Evolutionary conservation across 768 basidiomycete genomes (phyloP).

Genomic region (Rhizopogon vulgaris): DNA sequence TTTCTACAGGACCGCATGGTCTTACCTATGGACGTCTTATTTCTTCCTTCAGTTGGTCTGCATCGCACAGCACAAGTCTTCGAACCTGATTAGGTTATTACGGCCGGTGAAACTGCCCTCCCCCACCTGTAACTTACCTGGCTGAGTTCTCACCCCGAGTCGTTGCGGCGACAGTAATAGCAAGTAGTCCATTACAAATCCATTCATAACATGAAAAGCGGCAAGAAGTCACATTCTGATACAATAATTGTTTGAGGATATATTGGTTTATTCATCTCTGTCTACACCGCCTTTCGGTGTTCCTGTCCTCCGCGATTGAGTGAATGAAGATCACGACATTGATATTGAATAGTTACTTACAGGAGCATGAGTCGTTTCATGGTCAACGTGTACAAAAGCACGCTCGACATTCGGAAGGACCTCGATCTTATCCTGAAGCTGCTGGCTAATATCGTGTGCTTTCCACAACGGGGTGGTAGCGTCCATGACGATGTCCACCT

Average conservation of each 20-base stretch:
- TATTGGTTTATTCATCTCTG: background rate
- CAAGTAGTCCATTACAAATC: too few relatives aligned
- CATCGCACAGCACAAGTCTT: too few relatives aligned
- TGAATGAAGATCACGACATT: background rate
- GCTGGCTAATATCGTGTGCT: conserved; percentile 81
- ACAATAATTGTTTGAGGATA: background rate
- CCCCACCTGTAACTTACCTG: too few relatives aligned
- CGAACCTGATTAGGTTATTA: background rate
- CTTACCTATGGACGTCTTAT: background rate
- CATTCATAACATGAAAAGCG: too few relatives aligned
- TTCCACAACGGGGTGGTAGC: conserved; percentile 84
- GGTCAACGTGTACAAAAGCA: conserved; percentile 93
- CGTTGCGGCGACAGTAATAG: too few relatives aligned
- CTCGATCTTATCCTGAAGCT: conserved; percentile 85
- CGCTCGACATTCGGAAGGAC: conserved; percentile 84
- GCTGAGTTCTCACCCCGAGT: too few relatives aligned
- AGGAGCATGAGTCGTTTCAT: conserved; percentile 80
- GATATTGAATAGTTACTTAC: conserved; percentile 27
- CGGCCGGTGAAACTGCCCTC: too few relatives aligned
- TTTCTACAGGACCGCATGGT: background rate
- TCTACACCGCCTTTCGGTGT: conserved; percentile 33
- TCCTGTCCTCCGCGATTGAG: conserved; percentile 25
- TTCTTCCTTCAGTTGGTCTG: background rate
- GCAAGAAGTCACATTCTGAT: too few relatives aligned
- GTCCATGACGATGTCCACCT: conserved; percentile 92